Percentiles rank a stretch among this genome's conserved stretches.
Evolutionary conservation across 2,329 filamentous ascomycete species (phyloP).

Genomic region (Colletotrichum sp.): DNA sequence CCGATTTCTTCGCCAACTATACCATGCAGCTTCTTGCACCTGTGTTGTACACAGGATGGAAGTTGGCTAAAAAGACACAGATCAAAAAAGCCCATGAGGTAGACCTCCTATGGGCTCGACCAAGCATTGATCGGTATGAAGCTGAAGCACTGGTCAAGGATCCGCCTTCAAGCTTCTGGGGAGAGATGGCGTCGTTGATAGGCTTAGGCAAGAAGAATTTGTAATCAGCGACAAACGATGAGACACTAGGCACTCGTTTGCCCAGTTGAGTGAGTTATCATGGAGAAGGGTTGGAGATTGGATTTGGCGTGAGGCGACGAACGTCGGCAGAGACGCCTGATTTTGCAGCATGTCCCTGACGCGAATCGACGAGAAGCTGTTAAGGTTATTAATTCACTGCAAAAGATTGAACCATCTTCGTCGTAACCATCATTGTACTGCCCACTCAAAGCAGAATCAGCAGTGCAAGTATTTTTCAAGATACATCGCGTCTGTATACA

Average conservation of each 20-base stretch:
- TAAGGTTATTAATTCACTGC: not conserved
- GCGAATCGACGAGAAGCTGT: not conserved
- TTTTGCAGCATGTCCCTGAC: too few species aligned
- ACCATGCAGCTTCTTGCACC: conserved; percentile 67
- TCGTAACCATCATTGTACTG: not conserved
- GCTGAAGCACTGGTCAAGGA: conserved; percentile 17
- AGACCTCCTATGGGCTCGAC: conserved; percentile 64
- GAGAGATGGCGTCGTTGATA: conserved; percentile 42
- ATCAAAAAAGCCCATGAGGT: conserved; percentile 56
- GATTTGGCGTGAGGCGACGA: not conserved
- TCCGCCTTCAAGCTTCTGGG: conserved; percentile 59
- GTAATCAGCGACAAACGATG: not conserved
- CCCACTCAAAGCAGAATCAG: not conserved
- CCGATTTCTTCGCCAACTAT: conserved; percentile 69
- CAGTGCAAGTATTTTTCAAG: not conserved
- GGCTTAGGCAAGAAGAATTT: not conserved
- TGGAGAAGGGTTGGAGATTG: not conserved
- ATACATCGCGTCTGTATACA: not conserved
- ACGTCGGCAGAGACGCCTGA: too few species aligned
- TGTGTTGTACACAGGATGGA: conserved; percentile 60
- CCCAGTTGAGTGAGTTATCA: not conserved
- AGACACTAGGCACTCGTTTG: not conserved
- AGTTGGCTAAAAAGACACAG: conserved; percentile 63
- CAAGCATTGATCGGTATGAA: conserved; percentile 63
- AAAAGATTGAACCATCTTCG: not conserved